These are phyloP conservation scores for Metschnikowia amazonensis DNA, from an alignment of 805 yeast genomes.

Conservation along the genomic window DNA sequence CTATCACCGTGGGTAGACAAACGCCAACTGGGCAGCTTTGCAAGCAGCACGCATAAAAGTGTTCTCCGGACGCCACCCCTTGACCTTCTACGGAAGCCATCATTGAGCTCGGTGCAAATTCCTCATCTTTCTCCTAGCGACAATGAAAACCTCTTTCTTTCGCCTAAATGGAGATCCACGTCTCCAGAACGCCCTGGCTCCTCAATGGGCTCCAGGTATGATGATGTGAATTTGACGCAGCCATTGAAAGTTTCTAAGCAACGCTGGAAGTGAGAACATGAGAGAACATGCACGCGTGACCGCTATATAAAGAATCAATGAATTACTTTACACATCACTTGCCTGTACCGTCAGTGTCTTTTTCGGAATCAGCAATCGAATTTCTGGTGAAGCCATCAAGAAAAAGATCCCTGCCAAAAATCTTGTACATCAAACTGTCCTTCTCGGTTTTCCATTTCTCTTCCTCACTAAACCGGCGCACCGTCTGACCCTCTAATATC, in stretches of 20 bases:
- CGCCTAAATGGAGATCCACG: constrained; percentile 19
- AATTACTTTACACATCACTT: background rate
- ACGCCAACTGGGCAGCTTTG: constrained; percentile 1
- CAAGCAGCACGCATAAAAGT: background rate
- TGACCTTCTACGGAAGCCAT: constrained; percentile 7
- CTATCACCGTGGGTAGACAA: constrained; percentile 2
- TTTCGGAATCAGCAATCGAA: constrained; percentile 25
- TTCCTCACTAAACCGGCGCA: constrained; percentile 35
- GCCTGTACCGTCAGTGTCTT: background rate
- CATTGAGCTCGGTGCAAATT: constrained; percentile 15
- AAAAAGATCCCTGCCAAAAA: constrained; percentile 41
- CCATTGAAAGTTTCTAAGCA: constrained; percentile 12
- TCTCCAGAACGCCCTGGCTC: constrained; percentile 36
- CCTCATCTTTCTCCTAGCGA: constrained; percentile 19
- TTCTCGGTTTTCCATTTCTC: constrained; percentile 41
- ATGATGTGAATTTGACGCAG: constrained; percentile 29
- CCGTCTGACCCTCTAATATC: constrained; percentile 27
- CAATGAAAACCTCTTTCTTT: constrained; percentile 6
- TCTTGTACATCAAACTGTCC: constrained; percentile 32
- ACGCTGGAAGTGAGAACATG: constrained; percentile 12
- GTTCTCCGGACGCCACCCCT: constrained; percentile 2
- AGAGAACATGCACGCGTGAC: background rate
- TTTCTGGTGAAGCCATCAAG: constrained; percentile 43
- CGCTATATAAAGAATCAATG: background rate
- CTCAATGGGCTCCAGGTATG: constrained; percentile 33